These are phyloP conservation scores for Carnegiea gigantea DNA, from an alignment of 179 eudicot species.

Conservation along the genomic window DNA sequence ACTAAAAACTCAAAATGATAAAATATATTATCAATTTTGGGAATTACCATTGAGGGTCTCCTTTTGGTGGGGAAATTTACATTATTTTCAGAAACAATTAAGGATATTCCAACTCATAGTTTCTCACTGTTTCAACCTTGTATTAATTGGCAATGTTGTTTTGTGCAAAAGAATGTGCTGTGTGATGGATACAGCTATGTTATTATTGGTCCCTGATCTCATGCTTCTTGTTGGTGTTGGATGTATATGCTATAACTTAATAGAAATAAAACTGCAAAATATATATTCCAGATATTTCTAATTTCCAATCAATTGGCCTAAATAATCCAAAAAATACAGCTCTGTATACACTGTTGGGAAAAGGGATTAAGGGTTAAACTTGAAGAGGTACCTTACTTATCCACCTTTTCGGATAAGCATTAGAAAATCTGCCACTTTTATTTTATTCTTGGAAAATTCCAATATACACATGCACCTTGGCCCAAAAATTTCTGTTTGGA, in stretches of 20 bases:
- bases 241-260: background rate
- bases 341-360: background rate
- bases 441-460: too few relatives aligned
- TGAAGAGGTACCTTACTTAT: too few relatives aligned
- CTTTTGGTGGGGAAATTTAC: too few relatives aligned
- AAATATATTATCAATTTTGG: too few relatives aligned
- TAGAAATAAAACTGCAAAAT: background rate
- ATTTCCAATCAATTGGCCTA: background rate
- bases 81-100: too few relatives aligned
- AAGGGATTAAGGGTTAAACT: too few relatives aligned
- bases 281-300: background rate
- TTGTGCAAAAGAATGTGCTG: background rate
- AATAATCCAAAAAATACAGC: constrained; percentile 10
- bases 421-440: too few relatives aligned
- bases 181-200: background rate
- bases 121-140: background rate
- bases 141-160: constrained; percentile 6
- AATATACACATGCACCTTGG: constrained; percentile 18
- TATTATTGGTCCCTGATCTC: background rate
- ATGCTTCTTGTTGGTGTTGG: background rate
- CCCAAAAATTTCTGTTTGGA: background rate
- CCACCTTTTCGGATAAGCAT: too few relatives aligned
- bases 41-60: too few relatives aligned
- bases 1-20: too few relatives aligned
- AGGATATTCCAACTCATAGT: background rate